These are phyloP conservation scores for Coemansia sp. DNA, from an alignment of 192 early-diverging fungal species.

Conservation along the genomic window DNA sequence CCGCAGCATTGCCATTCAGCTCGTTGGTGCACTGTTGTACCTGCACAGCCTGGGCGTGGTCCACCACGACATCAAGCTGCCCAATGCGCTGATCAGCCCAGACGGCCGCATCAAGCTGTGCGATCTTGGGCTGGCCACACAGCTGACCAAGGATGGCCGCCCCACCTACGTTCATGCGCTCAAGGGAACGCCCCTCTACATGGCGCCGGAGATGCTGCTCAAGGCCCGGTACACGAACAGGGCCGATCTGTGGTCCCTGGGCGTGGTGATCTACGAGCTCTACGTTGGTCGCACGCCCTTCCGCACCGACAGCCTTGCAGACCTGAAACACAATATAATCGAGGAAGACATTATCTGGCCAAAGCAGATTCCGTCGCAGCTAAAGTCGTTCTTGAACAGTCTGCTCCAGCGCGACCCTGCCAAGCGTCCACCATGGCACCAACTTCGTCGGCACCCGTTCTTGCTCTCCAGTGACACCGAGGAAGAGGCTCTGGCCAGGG, in stretches of 20 bases:
- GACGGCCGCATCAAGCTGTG: constrained; percentile 58
- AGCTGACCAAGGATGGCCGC: constrained; percentile 46
- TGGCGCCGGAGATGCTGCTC: constrained; percentile 50
- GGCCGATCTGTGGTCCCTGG: constrained; percentile 55
- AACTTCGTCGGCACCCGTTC: constrained; percentile 35
- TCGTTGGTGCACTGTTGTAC: constrained; percentile 62
- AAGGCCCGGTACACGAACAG: constrained; percentile 53
- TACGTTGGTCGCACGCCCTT: constrained; percentile 55
- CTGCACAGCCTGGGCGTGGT: constrained; percentile 67
- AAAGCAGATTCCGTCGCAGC: constrained; percentile 43
- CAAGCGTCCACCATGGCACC: constrained; percentile 28
- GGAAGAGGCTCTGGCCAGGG: constrained; percentile 21
- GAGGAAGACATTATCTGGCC: constrained; percentile 56
- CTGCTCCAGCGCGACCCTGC: constrained; percentile 43
- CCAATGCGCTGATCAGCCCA: constrained; percentile 65
- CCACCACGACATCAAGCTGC: constrained; percentile 71
- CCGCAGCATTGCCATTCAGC: constrained; percentile 50
- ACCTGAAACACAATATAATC: constrained; percentile 51
- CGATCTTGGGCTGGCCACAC: constrained; percentile 56
- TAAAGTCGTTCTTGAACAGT: constrained; percentile 38
- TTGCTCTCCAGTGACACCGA: constrained; percentile 33
- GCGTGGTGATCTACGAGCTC: constrained; percentile 55
- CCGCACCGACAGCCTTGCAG: constrained; percentile 41
- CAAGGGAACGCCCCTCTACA: constrained; percentile 51
- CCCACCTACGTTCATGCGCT: constrained; percentile 44